Conservation (phyloP, 1,139 yeast genomes). For the Suhomyces choctaworum region DNA sequence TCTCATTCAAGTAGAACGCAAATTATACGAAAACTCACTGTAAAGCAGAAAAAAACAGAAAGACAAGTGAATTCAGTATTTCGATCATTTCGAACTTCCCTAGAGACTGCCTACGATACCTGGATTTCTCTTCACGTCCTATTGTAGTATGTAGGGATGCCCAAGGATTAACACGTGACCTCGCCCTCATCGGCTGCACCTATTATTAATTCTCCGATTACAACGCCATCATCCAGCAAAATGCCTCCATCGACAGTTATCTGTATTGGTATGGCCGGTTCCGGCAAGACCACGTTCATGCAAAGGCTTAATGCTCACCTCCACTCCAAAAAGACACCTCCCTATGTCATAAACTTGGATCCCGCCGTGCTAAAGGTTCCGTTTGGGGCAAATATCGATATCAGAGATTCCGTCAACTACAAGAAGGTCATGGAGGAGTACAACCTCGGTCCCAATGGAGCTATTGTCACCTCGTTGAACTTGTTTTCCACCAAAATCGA, state of each 20-base stretch:
- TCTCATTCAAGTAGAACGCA: too few relatives aligned
- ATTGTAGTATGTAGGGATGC: too few relatives aligned
- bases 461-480: constrained; percentile 92
- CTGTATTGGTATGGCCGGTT: constrained; percentile 96
- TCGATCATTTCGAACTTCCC: too few relatives aligned
- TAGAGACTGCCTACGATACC: too few relatives aligned
- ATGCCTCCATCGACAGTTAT: constrained; percentile 69
- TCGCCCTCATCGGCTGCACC: constrained; percentile 5
- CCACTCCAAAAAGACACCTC: constrained; percentile 69
- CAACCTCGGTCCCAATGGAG: constrained; percentile 96
- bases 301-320: constrained; percentile 90
- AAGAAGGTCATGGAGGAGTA: constrained; percentile 93
- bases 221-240: constrained; percentile 6
- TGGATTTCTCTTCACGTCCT: too few relatives aligned
- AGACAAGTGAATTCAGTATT: too few relatives aligned
- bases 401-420: constrained; percentile 93
- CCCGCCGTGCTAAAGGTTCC: constrained; percentile 96
- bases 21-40: too few relatives aligned
- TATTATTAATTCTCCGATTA: constrained; percentile 3
- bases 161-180: constrained; percentile 1
- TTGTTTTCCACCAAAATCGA: constrained; percentile 93
- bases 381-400: constrained; percentile 91
- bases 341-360: constrained; percentile 90
- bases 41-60: too few relatives aligned
- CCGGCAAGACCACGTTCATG: constrained; percentile 98